These are phyloP conservation scores for Coffea canephora DNA, from an alignment of 257 asterid species.

Conservation along the genomic window DNA sequence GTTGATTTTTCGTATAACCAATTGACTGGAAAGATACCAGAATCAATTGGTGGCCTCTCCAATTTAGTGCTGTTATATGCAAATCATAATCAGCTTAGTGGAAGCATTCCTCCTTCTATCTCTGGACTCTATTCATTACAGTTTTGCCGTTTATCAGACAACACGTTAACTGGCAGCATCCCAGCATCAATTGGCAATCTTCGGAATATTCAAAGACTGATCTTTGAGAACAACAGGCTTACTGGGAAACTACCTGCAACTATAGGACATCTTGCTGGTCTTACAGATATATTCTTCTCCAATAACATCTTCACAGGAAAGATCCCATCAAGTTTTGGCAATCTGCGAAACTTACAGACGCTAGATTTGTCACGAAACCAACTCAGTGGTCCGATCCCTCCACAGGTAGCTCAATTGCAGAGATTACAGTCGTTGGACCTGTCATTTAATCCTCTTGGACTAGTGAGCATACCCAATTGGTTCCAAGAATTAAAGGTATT, in stretches of 20 bases:
- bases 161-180: slow-evolving; percentile 48
- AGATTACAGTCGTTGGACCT: slow-evolving; percentile 41
- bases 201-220: slow-evolving; percentile 30
- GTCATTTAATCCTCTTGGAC: slow-evolving; percentile 54
- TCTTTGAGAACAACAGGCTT: slow-evolving; percentile 51
- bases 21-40: slow-evolving; percentile 48
- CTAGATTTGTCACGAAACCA: slow-evolving; percentile 57
- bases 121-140: slow-evolving; percentile 38
- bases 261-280: slow-evolving; percentile 47
- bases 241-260: slow-evolving; percentile 52
- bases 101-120: slow-evolving; percentile 57
- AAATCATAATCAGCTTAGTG: slow-evolving; percentile 39
- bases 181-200: slow-evolving; percentile 55
- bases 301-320: slow-evolving; percentile 50
- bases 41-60: slow-evolving; percentile 39
- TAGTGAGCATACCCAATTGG: slow-evolving; percentile 48
- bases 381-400: slow-evolving; percentile 45
- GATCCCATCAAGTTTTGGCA: slow-evolving; percentile 54
- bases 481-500: slow-evolving; percentile 31
- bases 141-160: slow-evolving; percentile 37
- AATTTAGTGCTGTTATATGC: slow-evolving; percentile 29
- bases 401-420: slow-evolving; percentile 33
- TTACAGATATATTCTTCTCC: slow-evolving; percentile 41
- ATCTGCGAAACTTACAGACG: slow-evolving; percentile 32
- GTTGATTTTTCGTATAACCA: slow-evolving; percentile 48